phyloP scores from a whole-genome alignment of 768 basidiomycete genomes.

The Thelephora ganbajun region DNA sequence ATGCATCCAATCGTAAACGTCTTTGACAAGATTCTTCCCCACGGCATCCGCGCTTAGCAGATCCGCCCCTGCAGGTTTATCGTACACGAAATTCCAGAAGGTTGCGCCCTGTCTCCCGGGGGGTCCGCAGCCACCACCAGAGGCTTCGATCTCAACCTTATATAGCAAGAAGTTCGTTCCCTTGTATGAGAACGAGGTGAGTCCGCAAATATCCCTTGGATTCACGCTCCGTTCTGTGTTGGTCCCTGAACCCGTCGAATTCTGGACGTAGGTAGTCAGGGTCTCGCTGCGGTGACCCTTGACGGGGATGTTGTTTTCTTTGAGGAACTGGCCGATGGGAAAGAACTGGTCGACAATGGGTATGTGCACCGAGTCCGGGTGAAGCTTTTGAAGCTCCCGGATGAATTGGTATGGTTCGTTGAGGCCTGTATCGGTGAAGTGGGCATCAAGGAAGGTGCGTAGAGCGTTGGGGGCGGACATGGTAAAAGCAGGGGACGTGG shows the following conservation, averaged over 20 bases:
- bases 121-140: background rate
- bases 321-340: background rate
- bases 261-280: too few relatives aligned
- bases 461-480: background rate
- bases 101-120: constrained; percentile 1
- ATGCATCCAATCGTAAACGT: constrained; percentile 7
- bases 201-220: background rate
- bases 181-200: constrained; percentile 4
- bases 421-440: background rate
- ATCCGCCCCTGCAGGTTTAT: constrained; percentile 5
- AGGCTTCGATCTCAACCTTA: background rate
- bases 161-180: constrained; percentile 3
- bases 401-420: background rate
- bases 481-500: background rate
- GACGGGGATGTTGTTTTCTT: background rate
- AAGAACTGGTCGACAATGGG: background rate
- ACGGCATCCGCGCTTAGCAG: constrained; percentile 1
- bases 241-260: too few relatives aligned
- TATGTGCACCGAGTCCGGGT: background rate
- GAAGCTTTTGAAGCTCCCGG: background rate
- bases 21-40: constrained; percentile 6
- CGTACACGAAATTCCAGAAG: constrained; percentile 1
- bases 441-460: background rate
- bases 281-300: too few relatives aligned
- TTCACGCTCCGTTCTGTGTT: too few relatives aligned